Percentiles rank a stretch among this genome's conserved stretches.
These are phyloP conservation scores for Nephelium lappaceum DNA, from an alignment of 345 rosid genomes.

Conservation along the genomic window DNA sequence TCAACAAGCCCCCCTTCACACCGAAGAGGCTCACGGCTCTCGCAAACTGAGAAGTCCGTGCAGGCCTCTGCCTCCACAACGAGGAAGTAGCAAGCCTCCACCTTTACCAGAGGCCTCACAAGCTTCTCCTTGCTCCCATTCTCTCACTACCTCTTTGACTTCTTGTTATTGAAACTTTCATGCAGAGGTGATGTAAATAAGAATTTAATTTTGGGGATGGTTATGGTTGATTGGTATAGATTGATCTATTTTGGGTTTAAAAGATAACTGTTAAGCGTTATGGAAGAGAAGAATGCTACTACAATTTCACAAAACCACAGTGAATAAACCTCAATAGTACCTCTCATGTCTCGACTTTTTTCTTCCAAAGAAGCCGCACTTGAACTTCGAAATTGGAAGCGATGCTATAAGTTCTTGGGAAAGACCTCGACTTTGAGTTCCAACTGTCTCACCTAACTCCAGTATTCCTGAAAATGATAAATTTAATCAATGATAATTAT, in stretches of 20 bases:
- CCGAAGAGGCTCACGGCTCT: neutral
- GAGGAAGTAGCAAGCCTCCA: neutral
- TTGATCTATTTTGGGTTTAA: neutral
- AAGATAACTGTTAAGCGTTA: neutral
- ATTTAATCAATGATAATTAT: conserved; percentile 19
- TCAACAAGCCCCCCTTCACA: neutral
- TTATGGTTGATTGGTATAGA: neutral
- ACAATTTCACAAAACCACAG: conserved; percentile 3
- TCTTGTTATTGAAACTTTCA: neutral
- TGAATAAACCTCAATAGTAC: conserved; percentile 37
- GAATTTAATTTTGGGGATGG: neutral
- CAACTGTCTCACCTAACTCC: conserved; percentile 93
- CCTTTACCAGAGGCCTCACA: neutral
- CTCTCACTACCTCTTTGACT: neutral
- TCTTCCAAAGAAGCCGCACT: conserved; percentile 77
- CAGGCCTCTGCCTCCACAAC: neutral
- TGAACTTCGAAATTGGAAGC: conserved; percentile 86
- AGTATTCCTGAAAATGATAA: conserved; percentile 66
- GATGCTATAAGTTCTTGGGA: conserved; percentile 74
- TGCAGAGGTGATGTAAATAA: neutral
- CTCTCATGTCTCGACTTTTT: conserved; percentile 85
- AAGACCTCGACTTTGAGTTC: conserved; percentile 92
- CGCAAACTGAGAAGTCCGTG: neutral
- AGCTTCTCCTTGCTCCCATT: neutral
- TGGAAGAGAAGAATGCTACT: neutral